These are phyloP conservation scores for Phytopythium delawarense DNA, from an alignment of 352 stramenopile species.

Conservation along the genomic window DNA sequence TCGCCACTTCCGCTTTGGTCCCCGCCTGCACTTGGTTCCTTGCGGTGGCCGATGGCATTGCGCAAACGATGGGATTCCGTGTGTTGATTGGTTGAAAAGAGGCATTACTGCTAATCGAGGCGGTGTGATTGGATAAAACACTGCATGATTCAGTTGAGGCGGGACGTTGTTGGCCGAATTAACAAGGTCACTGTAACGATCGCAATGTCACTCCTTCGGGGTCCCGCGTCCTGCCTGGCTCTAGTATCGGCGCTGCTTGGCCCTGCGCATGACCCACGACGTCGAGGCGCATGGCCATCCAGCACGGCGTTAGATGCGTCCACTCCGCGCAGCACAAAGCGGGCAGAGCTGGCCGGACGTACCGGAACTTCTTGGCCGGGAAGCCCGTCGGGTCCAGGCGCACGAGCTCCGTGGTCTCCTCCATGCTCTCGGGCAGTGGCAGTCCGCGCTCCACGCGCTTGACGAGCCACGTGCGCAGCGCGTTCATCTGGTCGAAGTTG, in stretches of 20 bases:
- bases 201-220: constrained; percentile 4
- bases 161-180: constrained; percentile 4
- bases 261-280: constrained; percentile 19
- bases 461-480: constrained; percentile 68
- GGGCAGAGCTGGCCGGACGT: background rate
- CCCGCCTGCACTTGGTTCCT: background rate
- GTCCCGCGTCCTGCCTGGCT: constrained; percentile 6
- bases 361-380: constrained; percentile 80
- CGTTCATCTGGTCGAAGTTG: constrained; percentile 78
- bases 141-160: background rate
- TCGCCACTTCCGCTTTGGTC: background rate
- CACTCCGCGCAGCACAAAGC: background rate
- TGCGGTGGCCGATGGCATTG: constrained; percentile 1
- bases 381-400: constrained; percentile 84
- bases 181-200: background rate
- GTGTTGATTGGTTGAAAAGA: constrained; percentile 16
- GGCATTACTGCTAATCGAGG: background rate
- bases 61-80: constrained; percentile 7
- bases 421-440: constrained; percentile 62
- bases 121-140: constrained; percentile 16
- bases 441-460: constrained; percentile 81
- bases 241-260: constrained; percentile 72
- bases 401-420: constrained; percentile 78
- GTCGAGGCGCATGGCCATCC: background rate
- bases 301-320: constrained; percentile 4